These are phyloP conservation scores for Mycena polygramma DNA, from an alignment of 768 basidiomycete genomes.

Conservation along the genomic window DNA sequence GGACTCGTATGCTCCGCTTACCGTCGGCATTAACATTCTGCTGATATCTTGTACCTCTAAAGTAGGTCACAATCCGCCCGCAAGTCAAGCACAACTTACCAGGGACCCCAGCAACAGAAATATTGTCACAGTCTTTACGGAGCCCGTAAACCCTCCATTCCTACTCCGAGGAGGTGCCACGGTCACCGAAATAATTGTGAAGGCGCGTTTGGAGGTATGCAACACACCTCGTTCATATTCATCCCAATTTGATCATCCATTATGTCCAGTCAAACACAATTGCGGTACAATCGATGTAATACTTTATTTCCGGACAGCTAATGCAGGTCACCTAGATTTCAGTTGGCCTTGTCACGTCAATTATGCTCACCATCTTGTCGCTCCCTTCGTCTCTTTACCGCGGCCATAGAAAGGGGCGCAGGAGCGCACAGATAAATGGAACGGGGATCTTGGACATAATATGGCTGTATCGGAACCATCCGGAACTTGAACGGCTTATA, in stretches of 20 bases:
- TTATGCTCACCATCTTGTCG: neutral
- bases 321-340: neutral
- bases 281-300: neutral
- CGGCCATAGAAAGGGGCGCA: neutral
- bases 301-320: neutral
- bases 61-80: no score
- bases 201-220: conserved; percentile 12
- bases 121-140: neutral
- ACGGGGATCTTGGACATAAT: neutral
- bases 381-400: neutral
- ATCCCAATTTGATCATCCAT: neutral
- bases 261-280: conserved; percentile 6
- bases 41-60: no score
- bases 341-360: neutral
- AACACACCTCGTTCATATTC: neutral
- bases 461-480: conserved; percentile 5
- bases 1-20: neutral
- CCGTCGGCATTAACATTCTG: neutral
- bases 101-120: neutral
- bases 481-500: neutral
- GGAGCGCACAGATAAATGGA: neutral
- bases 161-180: neutral
- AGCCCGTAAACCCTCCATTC: neutral
- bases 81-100: no score
- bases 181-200: neutral